Evolutionary conservation across 352 stramenopile species (phyloP).

Genomic region (Phytophthora hibernalis): DNA sequence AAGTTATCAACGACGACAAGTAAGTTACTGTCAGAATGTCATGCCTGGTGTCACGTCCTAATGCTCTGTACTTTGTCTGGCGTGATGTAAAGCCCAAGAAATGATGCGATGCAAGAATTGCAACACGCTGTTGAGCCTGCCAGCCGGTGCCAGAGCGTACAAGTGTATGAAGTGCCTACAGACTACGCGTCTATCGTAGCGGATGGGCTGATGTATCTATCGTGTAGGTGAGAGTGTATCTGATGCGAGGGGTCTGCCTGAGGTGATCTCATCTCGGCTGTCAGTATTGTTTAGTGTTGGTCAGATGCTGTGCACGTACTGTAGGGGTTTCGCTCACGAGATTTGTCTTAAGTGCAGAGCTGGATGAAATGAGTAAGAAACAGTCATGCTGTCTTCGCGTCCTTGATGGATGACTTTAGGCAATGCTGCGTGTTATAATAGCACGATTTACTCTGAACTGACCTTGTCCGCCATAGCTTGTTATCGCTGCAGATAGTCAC

Average conservation of each 20-base stretch:
- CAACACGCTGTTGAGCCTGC: slow-evolving; percentile 85
- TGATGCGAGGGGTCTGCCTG: slow-evolving; percentile 3
- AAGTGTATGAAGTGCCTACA: slow-evolving; percentile 92
- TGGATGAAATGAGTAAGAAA: slow-evolving; percentile 27
- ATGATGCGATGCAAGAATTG: slow-evolving; percentile 91
- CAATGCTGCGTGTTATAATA: not conserved
- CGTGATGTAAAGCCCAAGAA: slow-evolving; percentile 68
- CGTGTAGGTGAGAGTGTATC: slow-evolving; percentile 21
- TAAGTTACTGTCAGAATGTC: slow-evolving; percentile 42
- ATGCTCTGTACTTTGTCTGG: slow-evolving; percentile 19
- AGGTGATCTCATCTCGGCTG: slow-evolving; percentile 5
- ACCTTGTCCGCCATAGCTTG: not conserved
- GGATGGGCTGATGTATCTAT: not conserved
- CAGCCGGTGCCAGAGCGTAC: slow-evolving; percentile 82
- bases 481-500: not conserved
- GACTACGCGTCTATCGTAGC: slow-evolving; percentile 79
- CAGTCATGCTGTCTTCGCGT: not conserved
- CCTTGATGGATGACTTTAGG: not conserved
- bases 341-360: slow-evolving; percentile 14
- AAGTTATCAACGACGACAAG: slow-evolving; percentile 86
- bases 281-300: slow-evolving; percentile 25
- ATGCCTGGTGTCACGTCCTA: slow-evolving; percentile 15
- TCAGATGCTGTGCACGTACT: not conserved
- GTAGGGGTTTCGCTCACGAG: not conserved
- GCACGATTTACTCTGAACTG: not conserved